Percentiles rank a stretch among this genome's conserved stretches.
These are phyloP conservation scores for Ophiostoma himal-ulmi DNA, from an alignment of 2,329 filamentous ascomycete species.

Conservation along the genomic window DNA sequence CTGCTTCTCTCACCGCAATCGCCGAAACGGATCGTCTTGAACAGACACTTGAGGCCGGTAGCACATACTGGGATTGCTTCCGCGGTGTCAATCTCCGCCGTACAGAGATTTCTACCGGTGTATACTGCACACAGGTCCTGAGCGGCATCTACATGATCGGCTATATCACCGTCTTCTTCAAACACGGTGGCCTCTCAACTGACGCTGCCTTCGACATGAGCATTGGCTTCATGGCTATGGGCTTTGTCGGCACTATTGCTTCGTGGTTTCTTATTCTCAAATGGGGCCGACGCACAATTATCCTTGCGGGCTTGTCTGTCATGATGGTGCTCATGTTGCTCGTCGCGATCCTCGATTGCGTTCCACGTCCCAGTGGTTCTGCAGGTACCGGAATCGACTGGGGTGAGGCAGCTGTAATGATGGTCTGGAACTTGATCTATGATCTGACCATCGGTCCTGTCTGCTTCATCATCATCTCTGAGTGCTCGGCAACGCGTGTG, in stretches of 20 bases:
- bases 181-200: conserved; percentile 48
- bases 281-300: conserved; percentile 49
- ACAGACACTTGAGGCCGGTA: conserved; percentile 45
- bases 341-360: conserved; percentile 43
- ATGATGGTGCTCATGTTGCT: conserved; percentile 43
- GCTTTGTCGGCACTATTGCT: conserved; percentile 48
- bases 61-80: conserved; percentile 48
- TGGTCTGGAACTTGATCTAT: conserved; percentile 48
- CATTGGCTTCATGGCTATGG: conserved; percentile 47
- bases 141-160: conserved; percentile 59
- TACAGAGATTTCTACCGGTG: conserved; percentile 53
- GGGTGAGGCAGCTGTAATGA: conserved; percentile 46
- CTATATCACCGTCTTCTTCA: conserved; percentile 58
- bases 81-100: conserved; percentile 45
- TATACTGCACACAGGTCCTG: conserved; percentile 60
- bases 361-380: conserved; percentile 36
- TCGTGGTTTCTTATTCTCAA: conserved; percentile 47
- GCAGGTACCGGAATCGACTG: conserved; percentile 34
- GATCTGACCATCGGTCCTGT: conserved; percentile 47
- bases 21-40: conserved; percentile 55
- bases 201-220: conserved; percentile 50
- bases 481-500: conserved; percentile 43
- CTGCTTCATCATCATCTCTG: conserved; percentile 50
- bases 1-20: conserved; percentile 49
- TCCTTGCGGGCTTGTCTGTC: conserved; percentile 42